phyloP scores from a whole-genome alignment of 2,329 filamentous ascomycete genomes.

The Aspergillus aculeatus region DNA sequence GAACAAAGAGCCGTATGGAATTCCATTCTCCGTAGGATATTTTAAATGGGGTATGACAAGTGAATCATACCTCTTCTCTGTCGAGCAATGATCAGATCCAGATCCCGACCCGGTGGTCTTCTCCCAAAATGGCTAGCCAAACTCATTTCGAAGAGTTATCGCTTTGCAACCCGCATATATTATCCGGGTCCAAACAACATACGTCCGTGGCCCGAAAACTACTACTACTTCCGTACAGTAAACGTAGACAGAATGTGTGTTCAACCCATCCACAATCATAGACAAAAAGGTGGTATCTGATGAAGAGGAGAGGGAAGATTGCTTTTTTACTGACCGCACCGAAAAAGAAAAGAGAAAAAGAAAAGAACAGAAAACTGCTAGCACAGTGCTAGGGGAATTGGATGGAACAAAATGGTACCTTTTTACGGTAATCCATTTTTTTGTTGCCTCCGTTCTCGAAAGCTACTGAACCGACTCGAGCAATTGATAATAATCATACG shows the following conservation, averaged over 20 bases:
- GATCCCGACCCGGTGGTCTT: not conserved
- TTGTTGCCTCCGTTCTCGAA: not conserved
- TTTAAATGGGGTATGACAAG: not conserved
- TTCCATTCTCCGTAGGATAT: not conserved
- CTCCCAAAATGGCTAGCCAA: not conserved
- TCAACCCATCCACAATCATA: too few relatives aligned
- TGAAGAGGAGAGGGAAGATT: not conserved
- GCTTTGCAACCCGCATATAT: constrained; percentile 3
- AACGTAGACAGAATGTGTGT: too few relatives aligned
- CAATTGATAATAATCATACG: not conserved
- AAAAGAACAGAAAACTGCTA: not conserved
- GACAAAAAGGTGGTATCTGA: too few relatives aligned
- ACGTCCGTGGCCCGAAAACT: not conserved
- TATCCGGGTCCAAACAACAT: not conserved
- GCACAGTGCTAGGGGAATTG: not conserved
- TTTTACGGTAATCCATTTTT: too few relatives aligned
- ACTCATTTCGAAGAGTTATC: not conserved
- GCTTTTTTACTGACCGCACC: not conserved
- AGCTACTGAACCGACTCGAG: not conserved
- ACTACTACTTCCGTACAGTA: too few relatives aligned
- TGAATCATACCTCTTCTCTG: not conserved
- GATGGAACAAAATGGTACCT: not conserved
- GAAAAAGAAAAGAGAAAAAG: not conserved
- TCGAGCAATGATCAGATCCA: not conserved
- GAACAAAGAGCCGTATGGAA: not conserved